A percentile compares a stretch with the other conserved stretches of the same genome.
These are phyloP conservation scores for Claviceps pazoutovae DNA, from an alignment of 2,329 filamentous ascomycete species.

Conservation along the genomic window DNA sequence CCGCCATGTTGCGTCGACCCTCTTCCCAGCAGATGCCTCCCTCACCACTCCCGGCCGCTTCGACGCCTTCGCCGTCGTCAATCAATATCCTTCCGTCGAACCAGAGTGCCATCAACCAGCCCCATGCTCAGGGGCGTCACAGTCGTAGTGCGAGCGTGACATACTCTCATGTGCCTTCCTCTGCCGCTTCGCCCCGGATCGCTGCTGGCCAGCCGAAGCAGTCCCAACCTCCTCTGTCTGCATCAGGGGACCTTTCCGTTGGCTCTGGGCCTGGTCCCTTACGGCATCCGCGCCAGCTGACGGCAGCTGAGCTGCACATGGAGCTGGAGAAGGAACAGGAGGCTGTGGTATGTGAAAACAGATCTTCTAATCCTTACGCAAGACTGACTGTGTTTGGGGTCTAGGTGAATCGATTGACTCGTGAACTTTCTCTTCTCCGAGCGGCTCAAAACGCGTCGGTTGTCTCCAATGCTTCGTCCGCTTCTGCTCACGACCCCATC, in stretches of 20 bases:
- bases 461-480: constrained; percentile 50
- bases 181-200: constrained; percentile 14
- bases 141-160: constrained; percentile 7
- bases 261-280: constrained; percentile 55
- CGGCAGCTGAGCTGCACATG: constrained; percentile 74
- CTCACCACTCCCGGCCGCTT: constrained; percentile 16
- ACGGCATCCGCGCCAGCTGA: constrained; percentile 76
- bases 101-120: constrained; percentile 31
- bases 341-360: constrained; percentile 52
- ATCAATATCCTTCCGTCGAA: constrained; percentile 45
- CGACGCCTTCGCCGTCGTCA: constrained; percentile 21
- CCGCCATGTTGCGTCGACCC: constrained; percentile 26
- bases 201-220: constrained; percentile 12
- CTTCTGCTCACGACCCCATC: constrained; percentile 33
- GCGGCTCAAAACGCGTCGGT: constrained; percentile 53
- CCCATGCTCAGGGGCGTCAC: constrained; percentile 4
- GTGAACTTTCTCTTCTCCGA: constrained; percentile 76
- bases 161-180: constrained; percentile 18
- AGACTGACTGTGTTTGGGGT: no score
- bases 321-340: constrained; percentile 93
- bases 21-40: constrained; percentile 31
- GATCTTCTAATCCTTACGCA: no score
- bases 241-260: constrained; percentile 26
- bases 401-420: constrained; percentile 82
- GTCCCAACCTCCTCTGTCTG: constrained; percentile 18